phyloP scores from a whole-genome alignment of 164 flowering plant species.

The Buxus sempervirens region DNA sequence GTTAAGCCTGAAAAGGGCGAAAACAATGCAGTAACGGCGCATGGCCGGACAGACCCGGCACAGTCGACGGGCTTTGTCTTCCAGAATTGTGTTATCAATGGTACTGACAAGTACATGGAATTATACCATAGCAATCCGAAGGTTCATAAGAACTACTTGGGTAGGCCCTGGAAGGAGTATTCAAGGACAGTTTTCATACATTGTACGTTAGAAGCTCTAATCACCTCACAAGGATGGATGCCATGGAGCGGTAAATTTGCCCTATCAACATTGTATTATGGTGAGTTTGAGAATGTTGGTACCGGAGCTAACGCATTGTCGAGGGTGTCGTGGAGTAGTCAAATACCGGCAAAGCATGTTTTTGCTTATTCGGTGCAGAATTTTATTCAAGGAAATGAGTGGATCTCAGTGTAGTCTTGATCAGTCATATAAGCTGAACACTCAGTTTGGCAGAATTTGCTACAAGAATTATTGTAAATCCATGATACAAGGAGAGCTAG shows the following conservation, averaged over 20 bases:
- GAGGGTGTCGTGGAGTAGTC: background rate
- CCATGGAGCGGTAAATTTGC: background rate
- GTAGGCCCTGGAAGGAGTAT: background rate
- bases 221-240: background rate
- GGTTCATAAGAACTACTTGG: background rate
- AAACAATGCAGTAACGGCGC: constrained; percentile 14
- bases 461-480: no score
- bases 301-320: background rate
- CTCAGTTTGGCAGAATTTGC: no score
- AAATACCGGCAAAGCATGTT: background rate
- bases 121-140: background rate
- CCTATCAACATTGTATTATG: background rate
- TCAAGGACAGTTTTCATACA: background rate
- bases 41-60: background rate
- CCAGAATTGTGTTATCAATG: background rate
- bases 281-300: background rate
- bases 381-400: background rate
- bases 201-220: background rate
- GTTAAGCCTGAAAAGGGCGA: constrained; percentile 15
- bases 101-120: background rate
- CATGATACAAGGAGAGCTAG: no score
- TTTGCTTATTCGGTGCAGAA: background rate
- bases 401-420: background rate
- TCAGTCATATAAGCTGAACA: no score
- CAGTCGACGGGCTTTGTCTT: background rate